A percentile compares a stretch with the other conserved stretches of the same genome.
Evolutionary conservation across 148 eudicot genomes (phyloP).

Genomic region (Pharnaceum exiguum): DNA sequence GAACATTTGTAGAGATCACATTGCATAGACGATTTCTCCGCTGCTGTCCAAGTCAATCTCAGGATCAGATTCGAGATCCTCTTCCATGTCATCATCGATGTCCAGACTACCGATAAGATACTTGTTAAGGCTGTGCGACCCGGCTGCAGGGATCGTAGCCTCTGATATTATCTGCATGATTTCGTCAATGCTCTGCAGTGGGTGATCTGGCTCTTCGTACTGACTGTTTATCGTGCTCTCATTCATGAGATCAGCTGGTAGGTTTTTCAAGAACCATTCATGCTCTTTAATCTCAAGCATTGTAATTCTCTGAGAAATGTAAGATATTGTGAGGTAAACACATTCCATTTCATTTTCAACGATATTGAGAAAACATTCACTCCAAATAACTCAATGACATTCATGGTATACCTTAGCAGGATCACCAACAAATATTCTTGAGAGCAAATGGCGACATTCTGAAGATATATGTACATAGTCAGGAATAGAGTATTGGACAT

Average conservation of each 20-base stretch:
- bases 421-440: conserved; percentile 85
- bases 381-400: too few relatives aligned
- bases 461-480: conserved; percentile 85
- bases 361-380: background rate
- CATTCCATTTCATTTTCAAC: background rate
- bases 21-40: conserved; percentile 83
- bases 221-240: conserved; percentile 38
- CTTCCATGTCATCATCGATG: conserved; percentile 90
- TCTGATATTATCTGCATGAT: conserved; percentile 89
- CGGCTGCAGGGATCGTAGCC: conserved; percentile 85
- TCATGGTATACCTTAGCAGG: conserved; percentile 66
- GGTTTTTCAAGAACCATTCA: conserved; percentile 87
- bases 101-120: conserved; percentile 74
- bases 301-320: conserved; percentile 62
- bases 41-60: conserved; percentile 89
- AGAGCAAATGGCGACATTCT: conserved; percentile 83
- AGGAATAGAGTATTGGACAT: conserved; percentile 88
- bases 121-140: conserved; percentile 56
- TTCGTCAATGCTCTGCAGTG: conserved; percentile 75
- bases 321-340: background rate
- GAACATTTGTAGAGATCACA: too few relatives aligned
- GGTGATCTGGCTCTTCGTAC: conserved; percentile 73
- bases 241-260: conserved; percentile 63
- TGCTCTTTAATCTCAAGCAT: conserved; percentile 74
- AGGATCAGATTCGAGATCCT: conserved; percentile 79